Conservation (phyloP, 306 rosid genomes). For the Malus asiatica region DNA sequence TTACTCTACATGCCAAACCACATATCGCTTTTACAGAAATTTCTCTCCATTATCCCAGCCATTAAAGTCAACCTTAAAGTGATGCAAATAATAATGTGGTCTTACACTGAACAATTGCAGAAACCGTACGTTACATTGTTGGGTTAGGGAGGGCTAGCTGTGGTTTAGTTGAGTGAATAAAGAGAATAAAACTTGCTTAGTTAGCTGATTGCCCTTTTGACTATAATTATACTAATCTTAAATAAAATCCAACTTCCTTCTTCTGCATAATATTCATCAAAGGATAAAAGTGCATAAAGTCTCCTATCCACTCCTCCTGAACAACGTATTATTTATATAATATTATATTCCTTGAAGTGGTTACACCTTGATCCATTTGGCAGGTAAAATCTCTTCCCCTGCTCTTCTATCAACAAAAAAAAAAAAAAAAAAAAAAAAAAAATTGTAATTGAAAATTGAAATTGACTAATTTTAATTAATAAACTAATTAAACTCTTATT, state of each 20-base stretch:
- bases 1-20: not conserved
- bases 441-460: not conserved
- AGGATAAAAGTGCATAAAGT: not conserved
- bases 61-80: not conserved
- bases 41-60: not conserved
- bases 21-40: not conserved
- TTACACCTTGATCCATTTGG: constrained; percentile 6
- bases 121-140: constrained; percentile 5
- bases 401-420: not conserved
- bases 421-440: too few species aligned
- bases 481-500: not conserved
- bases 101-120: not conserved
- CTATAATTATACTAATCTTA: not conserved
- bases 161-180: constrained; percentile 45
- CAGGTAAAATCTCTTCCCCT: not conserved
- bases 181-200: constrained; percentile 2
- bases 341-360: not conserved
- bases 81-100: not conserved
- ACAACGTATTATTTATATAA: not conserved
- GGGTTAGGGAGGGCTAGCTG: constrained; percentile 31
- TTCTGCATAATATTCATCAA: not conserved
- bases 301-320: not conserved
- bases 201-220: constrained; percentile 6
- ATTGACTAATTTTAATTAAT: not conserved
- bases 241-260: not conserved